Percentiles rank a stretch among this genome's conserved stretches.
These are phyloP conservation scores for Chaetomium fimeti DNA, from an alignment of 495 filamentous ascomycete genomes.

Conservation along the genomic window DNA sequence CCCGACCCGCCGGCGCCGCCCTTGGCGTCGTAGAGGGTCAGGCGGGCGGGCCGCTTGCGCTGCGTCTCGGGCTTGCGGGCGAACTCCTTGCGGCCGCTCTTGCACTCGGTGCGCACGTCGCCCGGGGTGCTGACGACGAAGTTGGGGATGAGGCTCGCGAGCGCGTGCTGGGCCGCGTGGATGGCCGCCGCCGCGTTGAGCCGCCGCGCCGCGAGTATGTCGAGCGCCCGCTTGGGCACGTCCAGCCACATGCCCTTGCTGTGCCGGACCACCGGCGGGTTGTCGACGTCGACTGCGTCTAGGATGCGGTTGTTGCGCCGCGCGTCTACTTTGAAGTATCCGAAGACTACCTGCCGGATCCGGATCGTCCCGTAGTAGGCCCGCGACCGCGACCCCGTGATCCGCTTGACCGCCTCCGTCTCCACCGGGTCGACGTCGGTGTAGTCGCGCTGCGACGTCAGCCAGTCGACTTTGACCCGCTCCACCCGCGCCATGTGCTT, in stretches of 20 bases:
- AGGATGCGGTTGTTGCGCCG: slow-evolving; percentile 69
- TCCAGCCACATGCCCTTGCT: slow-evolving; percentile 97
- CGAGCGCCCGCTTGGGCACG: slow-evolving; percentile 73
- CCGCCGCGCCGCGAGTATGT: slow-evolving; percentile 66
- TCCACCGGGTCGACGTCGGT: slow-evolving; percentile 91
- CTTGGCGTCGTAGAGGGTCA: slow-evolving; percentile 95
- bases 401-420: slow-evolving; percentile 74
- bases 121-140: slow-evolving; percentile 82
- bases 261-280: slow-evolving; percentile 80
- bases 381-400: slow-evolving; percentile 47
- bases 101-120: slow-evolving; percentile 93
- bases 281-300: slow-evolving; percentile 89
- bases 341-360: slow-evolving; percentile 83
- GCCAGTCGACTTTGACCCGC: slow-evolving; percentile 92
- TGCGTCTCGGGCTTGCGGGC: slow-evolving; percentile 52
- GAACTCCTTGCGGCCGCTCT: slow-evolving; percentile 73
- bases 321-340: slow-evolving; percentile 93
- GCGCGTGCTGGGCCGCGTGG: slow-evolving; percentile 89
- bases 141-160: slow-evolving; percentile 81
- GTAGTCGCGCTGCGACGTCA: slow-evolving; percentile 86
- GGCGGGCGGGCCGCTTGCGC: slow-evolving; percentile 81
- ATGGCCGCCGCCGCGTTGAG: slow-evolving; percentile 88
- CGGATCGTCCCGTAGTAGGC: slow-evolving; percentile 84
- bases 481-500: slow-evolving; percentile 66
- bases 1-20: slow-evolving; percentile 80